These are phyloP conservation scores for Aspergillus japonicus DNA, from an alignment of 2,329 filamentous ascomycete species.

Conservation along the genomic window DNA sequence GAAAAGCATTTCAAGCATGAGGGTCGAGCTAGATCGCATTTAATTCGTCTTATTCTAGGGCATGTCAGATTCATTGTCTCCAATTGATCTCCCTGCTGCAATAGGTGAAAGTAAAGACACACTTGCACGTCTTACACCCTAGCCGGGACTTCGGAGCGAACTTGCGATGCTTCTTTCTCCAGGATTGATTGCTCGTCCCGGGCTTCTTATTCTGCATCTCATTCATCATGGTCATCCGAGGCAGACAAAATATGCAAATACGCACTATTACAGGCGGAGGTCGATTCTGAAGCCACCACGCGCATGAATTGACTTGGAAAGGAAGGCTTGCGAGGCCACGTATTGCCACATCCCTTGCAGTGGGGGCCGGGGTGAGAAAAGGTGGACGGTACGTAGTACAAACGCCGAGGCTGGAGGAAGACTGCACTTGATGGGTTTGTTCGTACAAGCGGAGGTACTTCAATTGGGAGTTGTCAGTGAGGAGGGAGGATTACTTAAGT, in stretches of 20 bases:
- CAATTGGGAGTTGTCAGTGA: not conserved
- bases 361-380: not conserved
- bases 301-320: not conserved
- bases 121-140: slow-evolving; percentile 46
- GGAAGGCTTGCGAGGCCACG: not conserved
- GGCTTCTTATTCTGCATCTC: slow-evolving; percentile 2
- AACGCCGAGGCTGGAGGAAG: not conserved
- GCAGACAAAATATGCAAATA: not conserved
- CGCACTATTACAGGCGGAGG: not conserved
- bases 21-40: slow-evolving; percentile 38
- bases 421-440: not conserved
- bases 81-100: not conserved
- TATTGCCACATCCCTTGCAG: not conserved
- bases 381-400: not conserved
- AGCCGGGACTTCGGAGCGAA: slow-evolving; percentile 43
- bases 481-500: too few relatives aligned
- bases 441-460: slow-evolving; percentile 1
- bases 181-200: slow-evolving; percentile 31
- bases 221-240: not conserved
- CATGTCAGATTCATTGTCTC: not conserved
- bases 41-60: slow-evolving; percentile 38
- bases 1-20: slow-evolving; percentile 39
- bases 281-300: not conserved
- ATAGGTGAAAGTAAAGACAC: slow-evolving; percentile 20
- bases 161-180: slow-evolving; percentile 39